A percentile compares a stretch with the other conserved stretches of the same genome.
Evolutionary conservation across 116 monocot genomes (phyloP).

Genomic region (Iris pallida): DNA sequence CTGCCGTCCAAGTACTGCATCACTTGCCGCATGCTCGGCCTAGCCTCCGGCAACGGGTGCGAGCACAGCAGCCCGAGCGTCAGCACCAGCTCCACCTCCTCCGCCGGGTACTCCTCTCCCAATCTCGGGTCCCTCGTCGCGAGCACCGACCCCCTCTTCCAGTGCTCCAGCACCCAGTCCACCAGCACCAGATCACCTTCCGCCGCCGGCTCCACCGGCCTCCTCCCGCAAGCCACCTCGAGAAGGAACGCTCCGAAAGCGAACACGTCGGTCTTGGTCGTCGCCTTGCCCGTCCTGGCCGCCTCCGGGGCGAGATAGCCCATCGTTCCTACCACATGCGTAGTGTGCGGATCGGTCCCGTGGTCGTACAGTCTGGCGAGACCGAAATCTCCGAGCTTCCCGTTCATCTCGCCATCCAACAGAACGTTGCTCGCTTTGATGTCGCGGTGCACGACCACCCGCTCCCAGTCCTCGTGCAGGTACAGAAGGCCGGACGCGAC

Average conservation of each 20-base stretch:
- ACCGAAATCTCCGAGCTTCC: slow-evolving; percentile 17
- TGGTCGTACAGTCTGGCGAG: slow-evolving; percentile 14
- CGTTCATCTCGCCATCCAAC: slow-evolving; percentile 13
- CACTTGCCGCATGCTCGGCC: slow-evolving; percentile 42
- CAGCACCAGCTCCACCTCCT: slow-evolving; percentile 28
- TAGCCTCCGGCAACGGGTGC: slow-evolving; percentile 7
- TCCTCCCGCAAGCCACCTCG: slow-evolving; percentile 27
- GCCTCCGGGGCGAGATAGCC: slow-evolving; percentile 26
- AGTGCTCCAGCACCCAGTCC: slow-evolving; percentile 31
- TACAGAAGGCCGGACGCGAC: slow-evolving; percentile 35
- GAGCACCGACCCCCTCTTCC: slow-evolving; percentile 7
- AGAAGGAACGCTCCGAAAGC: slow-evolving; percentile 22
- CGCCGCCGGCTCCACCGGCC: slow-evolving; percentile 24
- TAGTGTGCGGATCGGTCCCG: slow-evolving; percentile 13
- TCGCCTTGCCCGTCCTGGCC: slow-evolving; percentile 12
- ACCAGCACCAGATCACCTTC: slow-evolving; percentile 19
- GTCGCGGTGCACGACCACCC: slow-evolving; percentile 24
- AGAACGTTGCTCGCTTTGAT: slow-evolving; percentile 17
- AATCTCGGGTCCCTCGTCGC: slow-evolving; percentile 27
- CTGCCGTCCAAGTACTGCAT: slow-evolving; percentile 26
- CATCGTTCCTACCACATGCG: slow-evolving; percentile 16
- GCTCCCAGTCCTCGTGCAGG: slow-evolving; percentile 42
- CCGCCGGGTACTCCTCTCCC: slow-evolving; percentile 2
- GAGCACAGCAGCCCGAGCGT: slow-evolving; percentile 42
- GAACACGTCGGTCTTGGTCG: slow-evolving; percentile 19